Conservation (phyloP, 345 rosid genomes). For the Ceriops decandra region DNA sequence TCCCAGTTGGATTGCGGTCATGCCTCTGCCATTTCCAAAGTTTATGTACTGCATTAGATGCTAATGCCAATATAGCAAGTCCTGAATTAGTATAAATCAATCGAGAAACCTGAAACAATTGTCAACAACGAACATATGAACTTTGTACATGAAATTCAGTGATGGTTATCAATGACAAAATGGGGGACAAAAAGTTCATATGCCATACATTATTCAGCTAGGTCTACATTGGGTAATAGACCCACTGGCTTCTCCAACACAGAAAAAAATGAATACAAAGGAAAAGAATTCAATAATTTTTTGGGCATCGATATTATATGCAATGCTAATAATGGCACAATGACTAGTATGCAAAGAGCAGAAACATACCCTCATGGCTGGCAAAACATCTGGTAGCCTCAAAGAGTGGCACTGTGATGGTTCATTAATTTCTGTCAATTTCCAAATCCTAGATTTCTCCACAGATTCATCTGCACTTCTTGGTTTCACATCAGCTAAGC, state of each 20-base stretch:
- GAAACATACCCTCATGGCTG: conserved; percentile 53
- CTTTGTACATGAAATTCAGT: background rate
- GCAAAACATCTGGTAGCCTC: conserved; percentile 57
- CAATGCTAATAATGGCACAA: background rate
- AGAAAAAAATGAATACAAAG: too few species aligned
- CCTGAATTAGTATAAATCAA: conserved; percentile 82
- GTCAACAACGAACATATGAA: conserved; percentile 3
- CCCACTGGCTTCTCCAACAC: too few species aligned
- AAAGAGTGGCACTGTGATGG: conserved; percentile 63
- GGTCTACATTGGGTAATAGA: too few species aligned
- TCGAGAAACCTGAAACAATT: conserved; percentile 54
- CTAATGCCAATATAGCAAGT: conserved; percentile 65
- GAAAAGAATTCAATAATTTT: too few species aligned
- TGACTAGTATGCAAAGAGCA: background rate
- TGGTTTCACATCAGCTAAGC: conserved; percentile 58
- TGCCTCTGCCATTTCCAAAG: conserved; percentile 83
- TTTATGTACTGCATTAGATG: conserved; percentile 82
- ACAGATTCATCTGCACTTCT: conserved; percentile 53
- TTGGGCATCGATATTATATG: background rate
- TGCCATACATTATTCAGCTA: too few species aligned
- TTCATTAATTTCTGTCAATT: conserved; percentile 70
- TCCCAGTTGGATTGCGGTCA: conserved; percentile 43
- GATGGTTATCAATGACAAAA: background rate
- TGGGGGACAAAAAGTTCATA: too few species aligned
- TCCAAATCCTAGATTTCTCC: conserved; percentile 64